These are phyloP conservation scores for Xenoacremonium recifei DNA, from an alignment of 2,329 filamentous ascomycete genomes.

Conservation along the genomic window DNA sequence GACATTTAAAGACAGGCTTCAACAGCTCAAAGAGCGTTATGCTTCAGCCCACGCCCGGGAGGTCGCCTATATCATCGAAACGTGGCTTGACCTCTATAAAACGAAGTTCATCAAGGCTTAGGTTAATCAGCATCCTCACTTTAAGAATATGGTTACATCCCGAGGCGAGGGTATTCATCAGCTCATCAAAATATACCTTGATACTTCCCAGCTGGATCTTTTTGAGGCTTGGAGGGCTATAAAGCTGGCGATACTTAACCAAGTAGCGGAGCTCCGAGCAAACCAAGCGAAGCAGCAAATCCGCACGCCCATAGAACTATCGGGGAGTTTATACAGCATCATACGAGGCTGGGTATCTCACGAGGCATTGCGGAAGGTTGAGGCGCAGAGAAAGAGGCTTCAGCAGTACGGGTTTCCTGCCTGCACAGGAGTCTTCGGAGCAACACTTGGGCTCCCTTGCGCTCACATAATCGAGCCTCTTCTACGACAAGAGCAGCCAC, in stretches of 20 bases:
- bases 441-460: background rate
- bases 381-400: too few species aligned
- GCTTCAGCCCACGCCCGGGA: background rate
- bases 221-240: constrained; percentile 17
- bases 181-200: constrained; percentile 9
- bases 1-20: constrained; percentile 9
- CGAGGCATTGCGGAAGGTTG: too few species aligned
- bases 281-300: constrained; percentile 14
- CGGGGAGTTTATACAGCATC: constrained; percentile 6
- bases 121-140: constrained; percentile 16
- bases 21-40: constrained; percentile 1
- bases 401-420: background rate
- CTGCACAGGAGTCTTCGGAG: background rate
- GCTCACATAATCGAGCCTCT: background rate
- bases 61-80: constrained; percentile 10
- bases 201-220: constrained; percentile 13
- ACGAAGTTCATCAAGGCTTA: constrained; percentile 18
- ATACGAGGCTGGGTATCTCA: constrained; percentile 13
- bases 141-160: constrained; percentile 15
- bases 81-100: constrained; percentile 16
- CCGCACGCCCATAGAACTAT: constrained; percentile 9
- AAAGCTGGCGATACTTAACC: constrained; percentile 9
- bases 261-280: constrained; percentile 11
- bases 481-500: background rate
- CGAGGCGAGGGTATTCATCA: constrained; percentile 10